Evolutionary conservation across 805 yeast species (phyloP).

Genomic region (Zygosaccharomyces lentus): DNA sequence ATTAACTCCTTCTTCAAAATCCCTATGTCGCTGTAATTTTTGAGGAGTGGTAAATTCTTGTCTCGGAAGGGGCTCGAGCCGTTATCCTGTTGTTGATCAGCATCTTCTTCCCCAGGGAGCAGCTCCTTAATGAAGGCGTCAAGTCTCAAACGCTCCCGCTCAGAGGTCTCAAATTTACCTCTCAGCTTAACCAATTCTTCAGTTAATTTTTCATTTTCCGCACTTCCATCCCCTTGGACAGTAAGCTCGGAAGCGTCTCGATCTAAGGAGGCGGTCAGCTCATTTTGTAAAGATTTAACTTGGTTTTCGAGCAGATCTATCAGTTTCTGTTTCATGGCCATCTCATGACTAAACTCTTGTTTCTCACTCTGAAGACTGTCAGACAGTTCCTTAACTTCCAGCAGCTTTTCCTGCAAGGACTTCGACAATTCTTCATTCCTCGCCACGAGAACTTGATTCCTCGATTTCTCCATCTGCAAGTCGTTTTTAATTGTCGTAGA

Average conservation of each 20-base stretch:
- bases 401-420: conserved; percentile 41
- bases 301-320: conserved; percentile 43
- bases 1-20: conserved; percentile 60
- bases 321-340: conserved; percentile 57
- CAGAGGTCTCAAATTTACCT: conserved; percentile 36
- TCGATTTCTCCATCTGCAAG: conserved; percentile 29
- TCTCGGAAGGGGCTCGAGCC: conserved; percentile 11
- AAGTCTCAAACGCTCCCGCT: conserved; percentile 36
- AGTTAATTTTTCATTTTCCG: conserved; percentile 33
- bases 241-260: conserved; percentile 39
- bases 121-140: conserved; percentile 45
- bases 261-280: conserved; percentile 50
- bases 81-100: background rate
- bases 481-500: conserved; percentile 19
- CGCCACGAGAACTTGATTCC: conserved; percentile 32
- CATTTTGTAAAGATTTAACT: conserved; percentile 39
- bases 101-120: conserved; percentile 21
- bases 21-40: conserved; percentile 58
- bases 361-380: conserved; percentile 42
- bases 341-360: conserved; percentile 52
- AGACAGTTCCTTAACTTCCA: conserved; percentile 45
- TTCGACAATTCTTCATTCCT: conserved; percentile 38
- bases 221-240: conserved; percentile 30
- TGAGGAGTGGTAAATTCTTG: conserved; percentile 5
- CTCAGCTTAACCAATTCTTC: conserved; percentile 28